phyloP scores from a whole-genome alignment of 2,329 filamentous ascomycete species.

The Talaromyces sp. region DNA sequence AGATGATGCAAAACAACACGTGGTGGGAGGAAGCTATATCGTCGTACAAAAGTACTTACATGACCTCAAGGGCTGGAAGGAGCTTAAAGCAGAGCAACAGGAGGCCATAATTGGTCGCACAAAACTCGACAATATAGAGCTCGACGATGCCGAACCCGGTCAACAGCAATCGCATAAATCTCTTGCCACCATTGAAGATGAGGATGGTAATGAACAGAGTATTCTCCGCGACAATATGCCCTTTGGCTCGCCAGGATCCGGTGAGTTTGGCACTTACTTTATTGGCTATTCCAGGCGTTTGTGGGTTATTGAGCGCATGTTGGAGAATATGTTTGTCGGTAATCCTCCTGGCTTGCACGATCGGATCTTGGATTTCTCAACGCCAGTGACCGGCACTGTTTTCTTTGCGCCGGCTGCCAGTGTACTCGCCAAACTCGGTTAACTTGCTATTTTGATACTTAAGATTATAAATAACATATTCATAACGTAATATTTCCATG shows the following conservation, averaged over 20 bases:
- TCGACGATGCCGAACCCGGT: constrained; percentile 46
- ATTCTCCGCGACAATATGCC: constrained; percentile 59
- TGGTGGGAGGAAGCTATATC: constrained; percentile 50
- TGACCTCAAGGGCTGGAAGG: constrained; percentile 46
- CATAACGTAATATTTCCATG: no score
- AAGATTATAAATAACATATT: background rate
- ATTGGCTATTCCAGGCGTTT: constrained; percentile 50
- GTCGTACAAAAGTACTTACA: constrained; percentile 58
- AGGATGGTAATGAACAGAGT: constrained; percentile 47
- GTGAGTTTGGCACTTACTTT: constrained; percentile 55
- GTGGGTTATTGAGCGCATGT: constrained; percentile 56
- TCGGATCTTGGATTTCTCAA: constrained; percentile 52
- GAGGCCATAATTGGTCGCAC: constrained; percentile 55
- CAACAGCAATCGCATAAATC: constrained; percentile 51
- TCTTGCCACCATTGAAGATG: constrained; percentile 51
- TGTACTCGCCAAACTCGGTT: constrained; percentile 24
- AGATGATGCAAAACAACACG: constrained; percentile 24
- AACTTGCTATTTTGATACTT: constrained; percentile 10
- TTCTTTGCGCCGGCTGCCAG: constrained; percentile 51
- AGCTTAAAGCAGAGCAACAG: constrained; percentile 47
- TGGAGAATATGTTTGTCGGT: constrained; percentile 55
- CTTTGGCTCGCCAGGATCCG: constrained; percentile 49
- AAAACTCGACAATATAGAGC: constrained; percentile 54
- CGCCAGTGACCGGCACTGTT: constrained; percentile 47
- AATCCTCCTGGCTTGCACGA: constrained; percentile 52